Evolutionary conservation across 2,329 filamentous ascomycete genomes (phyloP), one percentile per base, ranked within the genome.

Genomic region (Hypocreales sp.): DNA sequence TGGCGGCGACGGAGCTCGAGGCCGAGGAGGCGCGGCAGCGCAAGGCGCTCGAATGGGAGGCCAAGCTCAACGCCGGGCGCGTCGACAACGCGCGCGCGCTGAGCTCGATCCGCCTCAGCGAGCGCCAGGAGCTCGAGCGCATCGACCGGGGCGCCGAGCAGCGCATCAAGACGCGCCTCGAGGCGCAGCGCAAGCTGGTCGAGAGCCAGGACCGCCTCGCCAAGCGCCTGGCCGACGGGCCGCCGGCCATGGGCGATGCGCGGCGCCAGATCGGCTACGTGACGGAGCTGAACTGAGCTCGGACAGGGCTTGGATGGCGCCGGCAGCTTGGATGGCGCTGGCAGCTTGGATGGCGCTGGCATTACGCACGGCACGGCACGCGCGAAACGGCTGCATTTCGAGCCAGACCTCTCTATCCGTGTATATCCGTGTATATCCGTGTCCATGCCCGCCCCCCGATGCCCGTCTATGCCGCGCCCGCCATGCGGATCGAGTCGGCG

Each of bases 231-330:
- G 61, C 66, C 7, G 55, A 62, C 11, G 46, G 42, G 1, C 38
- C 44, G 2, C 31, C 23, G 11, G 36, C 36, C 7, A 21, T 33
- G 12, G 37, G 33, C 1, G 42, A 51, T 20, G 28, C 43, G 22
- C 47, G 61, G 38, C 54, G 58, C 34, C 62, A 67, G 50, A 63
- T 70, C 49, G 67, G 67, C n/a, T 71, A 58, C 35, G 55, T 72
- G 18, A 60, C 60, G 25, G 66, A 70, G 48, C 31, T 68, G 40
- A 56, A 58, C 33, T 63, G 16, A 22, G 18, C 10, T 20, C 7
- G 18, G 14, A 9, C 8, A 20, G 11, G n/a, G 24, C 18, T 3
- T 20, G 18, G 7, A 10, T 20, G 18, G n/a, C n/a, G n/a, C n/a
- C n/a, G n/a, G n/a, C n/a, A n/a, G n/a, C n/a, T n/a, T n/a, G n/a